Evolutionary conservation across 352 stramenopile genomes (phyloP).

Genomic region (Phytophthora pseudosyringae): DNA sequence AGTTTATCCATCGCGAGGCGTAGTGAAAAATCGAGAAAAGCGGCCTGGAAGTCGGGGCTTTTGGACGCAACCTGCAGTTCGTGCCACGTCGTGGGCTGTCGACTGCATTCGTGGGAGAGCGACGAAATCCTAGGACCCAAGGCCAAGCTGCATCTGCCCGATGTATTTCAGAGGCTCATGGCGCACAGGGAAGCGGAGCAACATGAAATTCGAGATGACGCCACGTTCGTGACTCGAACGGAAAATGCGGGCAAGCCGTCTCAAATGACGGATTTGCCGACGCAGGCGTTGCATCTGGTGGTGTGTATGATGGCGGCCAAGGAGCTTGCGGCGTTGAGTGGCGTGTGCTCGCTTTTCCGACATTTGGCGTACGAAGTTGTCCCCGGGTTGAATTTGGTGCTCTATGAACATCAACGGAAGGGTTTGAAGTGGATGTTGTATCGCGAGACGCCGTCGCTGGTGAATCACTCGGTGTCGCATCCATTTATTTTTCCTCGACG

Average conservation of each 20-base stretch:
- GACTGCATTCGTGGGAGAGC: conserved; percentile 36
- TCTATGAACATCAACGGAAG: conserved; percentile 71
- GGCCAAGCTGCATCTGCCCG: conserved; percentile 35
- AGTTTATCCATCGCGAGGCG: conserved; percentile 37
- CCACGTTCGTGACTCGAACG: conserved; percentile 48
- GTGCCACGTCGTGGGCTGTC: conserved; percentile 68
- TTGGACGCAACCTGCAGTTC: conserved; percentile 36
- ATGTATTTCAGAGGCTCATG: conserved; percentile 67
- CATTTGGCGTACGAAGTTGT: conserved; percentile 78
- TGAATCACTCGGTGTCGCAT: conserved; percentile 22
- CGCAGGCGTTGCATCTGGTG: conserved; percentile 49
- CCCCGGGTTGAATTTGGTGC: conserved; percentile 59
- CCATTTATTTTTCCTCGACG: conserved; percentile 43
- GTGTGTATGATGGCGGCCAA: conserved; percentile 56
- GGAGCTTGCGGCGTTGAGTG: conserved; percentile 51
- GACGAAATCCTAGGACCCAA: conserved; percentile 15
- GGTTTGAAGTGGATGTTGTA: conserved; percentile 76
- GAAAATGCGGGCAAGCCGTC: conserved; percentile 14
- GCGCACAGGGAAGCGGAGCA: conserved; percentile 47
- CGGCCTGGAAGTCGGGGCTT: conserved; percentile 19
- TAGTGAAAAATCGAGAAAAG: conserved; percentile 7
- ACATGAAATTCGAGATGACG: conserved; percentile 60
- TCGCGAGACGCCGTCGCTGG: conserved; percentile 48
- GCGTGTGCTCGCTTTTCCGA: conserved; percentile 65
- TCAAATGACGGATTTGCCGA: conserved; percentile 61